Percentiles rank a stretch among this genome's conserved stretches.
Evolutionary conservation across 805 yeast species (phyloP).

Genomic region (Jamesozyma jinghongensis): DNA sequence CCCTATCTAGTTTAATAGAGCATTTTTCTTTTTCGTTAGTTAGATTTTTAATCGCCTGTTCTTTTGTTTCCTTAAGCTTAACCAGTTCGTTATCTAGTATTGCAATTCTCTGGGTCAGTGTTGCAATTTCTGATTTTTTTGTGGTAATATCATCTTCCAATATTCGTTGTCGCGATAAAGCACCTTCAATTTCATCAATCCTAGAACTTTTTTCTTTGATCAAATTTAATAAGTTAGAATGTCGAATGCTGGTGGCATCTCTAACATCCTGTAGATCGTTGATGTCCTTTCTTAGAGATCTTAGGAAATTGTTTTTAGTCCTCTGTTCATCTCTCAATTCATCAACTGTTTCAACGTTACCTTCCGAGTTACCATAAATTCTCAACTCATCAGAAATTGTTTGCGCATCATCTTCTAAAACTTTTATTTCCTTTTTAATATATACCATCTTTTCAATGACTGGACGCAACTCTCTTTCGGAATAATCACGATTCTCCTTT

Average conservation of each 20-base stretch:
- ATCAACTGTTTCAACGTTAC: constrained; percentile 20
- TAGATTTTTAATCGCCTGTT: background rate
- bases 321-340: constrained; percentile 21
- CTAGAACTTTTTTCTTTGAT: constrained; percentile 17
- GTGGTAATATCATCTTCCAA: constrained; percentile 9
- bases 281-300: constrained; percentile 19
- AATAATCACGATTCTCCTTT: constrained; percentile 11
- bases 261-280: constrained; percentile 18
- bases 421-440: constrained; percentile 18
- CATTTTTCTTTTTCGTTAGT: constrained; percentile 1
- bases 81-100: constrained; percentile 6
- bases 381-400: constrained; percentile 22
- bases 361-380: constrained; percentile 13
- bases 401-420: constrained; percentile 15
- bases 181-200: constrained; percentile 20
- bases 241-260: constrained; percentile 18
- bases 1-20: background rate
- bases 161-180: constrained; percentile 9
- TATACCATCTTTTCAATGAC: constrained; percentile 22
- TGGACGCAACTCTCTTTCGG: constrained; percentile 23
- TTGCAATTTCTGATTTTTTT: constrained; percentile 9
- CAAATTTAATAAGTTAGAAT: constrained; percentile 12
- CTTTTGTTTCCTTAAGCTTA: constrained; percentile 5
- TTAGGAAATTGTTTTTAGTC: constrained; percentile 13
- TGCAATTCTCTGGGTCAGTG: constrained; percentile 8